Conservation (phyloP, 176 grass and related monocot genomes). For the Aegilops longissima region DNA sequence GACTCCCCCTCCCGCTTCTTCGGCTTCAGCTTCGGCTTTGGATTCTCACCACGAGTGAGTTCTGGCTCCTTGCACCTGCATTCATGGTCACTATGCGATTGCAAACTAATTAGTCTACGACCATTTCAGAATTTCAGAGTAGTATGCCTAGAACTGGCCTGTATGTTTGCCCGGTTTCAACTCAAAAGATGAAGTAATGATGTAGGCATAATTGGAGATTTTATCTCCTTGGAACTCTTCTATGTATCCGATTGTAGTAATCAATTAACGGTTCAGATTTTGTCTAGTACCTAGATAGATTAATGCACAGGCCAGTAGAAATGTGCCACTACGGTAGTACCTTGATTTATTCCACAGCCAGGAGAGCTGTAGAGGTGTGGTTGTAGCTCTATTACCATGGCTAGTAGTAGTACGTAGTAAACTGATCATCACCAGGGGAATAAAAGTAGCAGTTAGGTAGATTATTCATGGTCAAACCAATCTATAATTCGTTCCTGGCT, state of each 20-base stretch:
- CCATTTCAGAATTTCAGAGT: background rate
- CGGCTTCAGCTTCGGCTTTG: no score
- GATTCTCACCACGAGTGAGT: background rate
- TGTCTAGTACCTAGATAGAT: background rate
- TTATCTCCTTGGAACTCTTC: no score
- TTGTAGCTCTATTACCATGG: background rate
- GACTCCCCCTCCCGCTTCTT: background rate
- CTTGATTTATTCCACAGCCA: no score
- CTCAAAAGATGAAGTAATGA: background rate
- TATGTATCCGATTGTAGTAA: background rate
- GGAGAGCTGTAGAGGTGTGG: no score
- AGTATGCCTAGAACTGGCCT: background rate
- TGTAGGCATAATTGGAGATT: background rate
- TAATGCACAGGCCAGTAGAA: no score
- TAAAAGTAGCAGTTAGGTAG: no score
- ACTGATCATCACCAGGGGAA: no score
- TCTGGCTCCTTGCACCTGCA: background rate
- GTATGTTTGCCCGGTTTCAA: background rate
- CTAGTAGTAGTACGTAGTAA: background rate
- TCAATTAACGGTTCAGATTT: background rate
- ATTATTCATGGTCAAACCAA: no score
- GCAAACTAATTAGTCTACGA: background rate
- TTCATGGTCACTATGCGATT: background rate
- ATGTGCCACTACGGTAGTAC: no score
- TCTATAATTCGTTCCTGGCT: no score